Conservation (phyloP, 495 filamentous ascomycete species). For the Bathelium albidoporum region DNA sequence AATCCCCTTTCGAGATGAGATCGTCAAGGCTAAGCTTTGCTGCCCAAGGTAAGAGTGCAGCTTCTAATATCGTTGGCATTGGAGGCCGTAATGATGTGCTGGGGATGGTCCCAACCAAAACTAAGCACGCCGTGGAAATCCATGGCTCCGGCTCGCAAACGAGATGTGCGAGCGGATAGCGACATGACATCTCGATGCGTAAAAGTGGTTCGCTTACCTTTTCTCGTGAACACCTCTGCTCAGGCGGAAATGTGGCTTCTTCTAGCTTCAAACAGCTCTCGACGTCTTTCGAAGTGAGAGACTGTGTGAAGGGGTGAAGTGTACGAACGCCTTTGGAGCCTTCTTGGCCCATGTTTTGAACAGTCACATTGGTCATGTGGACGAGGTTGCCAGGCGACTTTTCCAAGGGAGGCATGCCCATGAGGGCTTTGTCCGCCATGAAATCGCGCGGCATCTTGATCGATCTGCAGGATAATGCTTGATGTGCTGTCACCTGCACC, state of each 20-base stretch:
- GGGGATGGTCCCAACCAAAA: background rate
- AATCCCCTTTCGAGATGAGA: background rate
- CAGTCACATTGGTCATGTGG: background rate
- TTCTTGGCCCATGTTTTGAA: background rate
- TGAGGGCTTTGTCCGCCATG: slow-evolving; percentile 21
- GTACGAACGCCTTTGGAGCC: slow-evolving; percentile 22
- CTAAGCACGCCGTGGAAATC: background rate
- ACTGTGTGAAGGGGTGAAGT: slow-evolving; percentile 59
- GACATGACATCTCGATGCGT: background rate
- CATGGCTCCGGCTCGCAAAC: background rate
- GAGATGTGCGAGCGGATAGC: slow-evolving; percentile 1
- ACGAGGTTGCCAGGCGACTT: slow-evolving; percentile 19
- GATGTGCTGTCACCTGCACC: slow-evolving; percentile 5
- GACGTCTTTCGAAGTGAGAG: slow-evolving; percentile 60
- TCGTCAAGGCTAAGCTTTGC: background rate
- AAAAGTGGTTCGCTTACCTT: slow-evolving; percentile 48
- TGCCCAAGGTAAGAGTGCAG: background rate
- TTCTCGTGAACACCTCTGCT: slow-evolving; percentile 63
- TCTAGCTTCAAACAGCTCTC: slow-evolving; percentile 71
- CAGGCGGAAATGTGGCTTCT: slow-evolving; percentile 58
- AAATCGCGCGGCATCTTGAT: slow-evolving; percentile 33
- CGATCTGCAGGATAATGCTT: background rate
- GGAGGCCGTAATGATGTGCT: background rate
- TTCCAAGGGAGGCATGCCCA: slow-evolving; percentile 24
- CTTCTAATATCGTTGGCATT: background rate